Conservation (phyloP, 2,329 filamentous ascomycete genomes). For the Sclerotiophoma versabilis region DNA sequence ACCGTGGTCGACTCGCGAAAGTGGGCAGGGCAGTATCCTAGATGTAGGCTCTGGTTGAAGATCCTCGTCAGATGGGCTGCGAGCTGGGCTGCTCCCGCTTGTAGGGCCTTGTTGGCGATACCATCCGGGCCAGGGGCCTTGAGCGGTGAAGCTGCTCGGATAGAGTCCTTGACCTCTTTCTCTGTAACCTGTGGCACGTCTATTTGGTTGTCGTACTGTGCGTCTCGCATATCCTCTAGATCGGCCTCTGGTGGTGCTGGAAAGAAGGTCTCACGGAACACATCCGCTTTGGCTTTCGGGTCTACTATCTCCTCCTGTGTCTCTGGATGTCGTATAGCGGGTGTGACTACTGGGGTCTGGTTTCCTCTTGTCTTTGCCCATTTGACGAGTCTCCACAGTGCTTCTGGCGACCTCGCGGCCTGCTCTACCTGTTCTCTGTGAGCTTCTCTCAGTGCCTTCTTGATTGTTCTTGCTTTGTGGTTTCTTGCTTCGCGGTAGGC, state of each 20-base stretch:
- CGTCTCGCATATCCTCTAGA: conserved; percentile 22
- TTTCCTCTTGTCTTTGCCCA: conserved; percentile 33
- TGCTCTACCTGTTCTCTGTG: conserved; percentile 33
- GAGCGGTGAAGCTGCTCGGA: conserved; percentile 8
- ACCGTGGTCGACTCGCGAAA: too few relatives aligned
- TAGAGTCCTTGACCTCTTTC: conserved; percentile 27
- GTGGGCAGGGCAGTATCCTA: too few relatives aligned
- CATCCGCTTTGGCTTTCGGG: conserved; percentile 19
- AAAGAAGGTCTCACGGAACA: conserved; percentile 6
- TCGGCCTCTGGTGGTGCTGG: conserved; percentile 18
- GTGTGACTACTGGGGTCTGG: conserved; percentile 6
- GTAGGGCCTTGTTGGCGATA: conserved; percentile 24
- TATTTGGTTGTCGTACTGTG: conserved; percentile 23
- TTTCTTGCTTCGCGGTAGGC: conserved; percentile 29
- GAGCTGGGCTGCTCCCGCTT: conserved; percentile 9
- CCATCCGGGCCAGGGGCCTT: conserved; percentile 32
- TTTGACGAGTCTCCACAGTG: conserved; percentile 33
- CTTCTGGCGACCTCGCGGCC: too few relatives aligned
- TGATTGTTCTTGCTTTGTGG: conserved; percentile 30
- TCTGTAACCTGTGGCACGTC: conserved; percentile 25
- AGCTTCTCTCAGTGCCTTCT: conserved; percentile 21
- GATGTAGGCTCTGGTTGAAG: too few relatives aligned
- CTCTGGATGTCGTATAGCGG: conserved; percentile 19
- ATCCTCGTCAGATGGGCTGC: too few relatives aligned
- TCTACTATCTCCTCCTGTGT: conserved; percentile 9